phyloP scores from a whole-genome alignment of 345 rosid species.

The Boechera divaricarpa region DNA sequence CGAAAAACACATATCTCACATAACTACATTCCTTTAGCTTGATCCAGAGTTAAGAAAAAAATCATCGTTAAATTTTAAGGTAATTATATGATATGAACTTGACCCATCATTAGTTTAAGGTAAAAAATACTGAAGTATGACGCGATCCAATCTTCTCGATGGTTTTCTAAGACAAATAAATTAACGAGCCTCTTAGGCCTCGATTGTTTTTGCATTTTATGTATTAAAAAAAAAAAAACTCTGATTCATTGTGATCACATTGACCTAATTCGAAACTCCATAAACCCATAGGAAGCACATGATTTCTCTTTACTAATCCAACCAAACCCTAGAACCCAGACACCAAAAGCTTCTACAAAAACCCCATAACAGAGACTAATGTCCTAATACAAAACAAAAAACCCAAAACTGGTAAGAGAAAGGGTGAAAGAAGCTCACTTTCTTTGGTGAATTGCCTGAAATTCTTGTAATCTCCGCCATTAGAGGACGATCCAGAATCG shows the following conservation, averaged over 20 bases:
- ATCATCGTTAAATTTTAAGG: no score
- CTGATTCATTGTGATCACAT: constrained; percentile 9
- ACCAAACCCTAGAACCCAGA: constrained; percentile 29
- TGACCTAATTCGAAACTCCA: constrained; percentile 13
- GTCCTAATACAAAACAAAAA: constrained; percentile 19
- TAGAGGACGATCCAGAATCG: constrained; percentile 77
- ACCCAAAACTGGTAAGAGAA: constrained; percentile 1
- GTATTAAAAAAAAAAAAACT: not conserved
- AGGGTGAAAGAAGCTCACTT: constrained; percentile 52
- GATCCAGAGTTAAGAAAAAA: no score
- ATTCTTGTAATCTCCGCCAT: constrained; percentile 71
- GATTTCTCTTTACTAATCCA: constrained; percentile 4
- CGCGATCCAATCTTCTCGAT: no score
- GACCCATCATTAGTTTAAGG: no score
- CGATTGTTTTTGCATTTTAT: no score
- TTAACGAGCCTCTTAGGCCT: no score
- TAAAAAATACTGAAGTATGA: no score
- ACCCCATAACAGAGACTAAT: not conserved
- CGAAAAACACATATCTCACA: no score
- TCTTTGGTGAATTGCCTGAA: constrained; percentile 81
- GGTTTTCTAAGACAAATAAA: no score
- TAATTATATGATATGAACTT: no score
- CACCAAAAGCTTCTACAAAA: constrained; percentile 20
- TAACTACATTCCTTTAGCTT: no score
- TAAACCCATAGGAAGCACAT: constrained; percentile 17